phyloP scores from a whole-genome alignment of 257 asterid species.

The Solanum tarapatanum region DNA sequence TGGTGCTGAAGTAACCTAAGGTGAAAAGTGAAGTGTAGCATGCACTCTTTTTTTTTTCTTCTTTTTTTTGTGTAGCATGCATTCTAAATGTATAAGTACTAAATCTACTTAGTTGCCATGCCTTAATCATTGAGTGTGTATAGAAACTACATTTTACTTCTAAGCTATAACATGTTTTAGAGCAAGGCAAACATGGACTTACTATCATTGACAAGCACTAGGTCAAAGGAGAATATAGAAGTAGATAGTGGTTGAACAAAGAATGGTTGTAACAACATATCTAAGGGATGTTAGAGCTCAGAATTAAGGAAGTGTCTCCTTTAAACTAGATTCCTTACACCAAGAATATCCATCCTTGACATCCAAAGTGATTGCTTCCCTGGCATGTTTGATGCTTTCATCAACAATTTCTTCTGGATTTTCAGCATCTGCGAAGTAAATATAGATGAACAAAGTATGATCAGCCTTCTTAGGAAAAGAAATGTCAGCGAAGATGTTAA shows the following conservation, averaged over 20 bases:
- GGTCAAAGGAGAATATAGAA: background rate
- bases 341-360: constrained; percentile 76
- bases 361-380: constrained; percentile 75
- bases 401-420: constrained; percentile 60
- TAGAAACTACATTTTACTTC: background rate
- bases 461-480: background rate
- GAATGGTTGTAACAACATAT: background rate
- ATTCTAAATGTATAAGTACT: background rate
- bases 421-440: constrained; percentile 54
- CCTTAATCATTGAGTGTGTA: background rate
- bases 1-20: background rate
- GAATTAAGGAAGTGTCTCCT: background rate
- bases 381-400: constrained; percentile 86
- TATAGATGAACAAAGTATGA: constrained; percentile 1
- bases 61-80: background rate
- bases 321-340: constrained; percentile 43
- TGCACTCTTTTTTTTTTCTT: background rate
- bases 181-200: background rate
- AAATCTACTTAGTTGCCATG: background rate
- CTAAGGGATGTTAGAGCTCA: background rate
- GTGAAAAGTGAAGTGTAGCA: background rate
- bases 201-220: background rate
- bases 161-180: background rate
- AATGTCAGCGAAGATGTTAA: background rate
- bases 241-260: background rate